These are phyloP conservation scores for Chaetomiaceae sp. DNA, from an alignment of 2,329 filamentous ascomycete genomes.

Conservation along the genomic window DNA sequence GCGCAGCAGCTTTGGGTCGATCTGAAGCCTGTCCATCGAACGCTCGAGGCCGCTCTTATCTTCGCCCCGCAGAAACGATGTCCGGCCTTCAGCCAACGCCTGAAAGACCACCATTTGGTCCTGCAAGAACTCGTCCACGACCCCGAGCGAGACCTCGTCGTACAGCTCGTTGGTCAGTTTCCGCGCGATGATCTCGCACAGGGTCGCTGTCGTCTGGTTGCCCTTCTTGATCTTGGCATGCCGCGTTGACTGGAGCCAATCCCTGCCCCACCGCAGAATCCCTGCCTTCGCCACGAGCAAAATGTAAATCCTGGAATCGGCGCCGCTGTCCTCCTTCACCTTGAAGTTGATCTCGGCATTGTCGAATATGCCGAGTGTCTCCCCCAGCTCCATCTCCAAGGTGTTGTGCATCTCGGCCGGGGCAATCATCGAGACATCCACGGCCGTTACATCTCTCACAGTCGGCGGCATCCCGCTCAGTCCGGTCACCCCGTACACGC, in stretches of 20 bases:
- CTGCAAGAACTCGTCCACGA: slow-evolving; percentile 52
- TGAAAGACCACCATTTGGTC: slow-evolving; percentile 58
- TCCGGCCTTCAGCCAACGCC: slow-evolving; percentile 47
- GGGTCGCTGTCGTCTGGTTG: slow-evolving; percentile 19
- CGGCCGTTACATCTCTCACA: slow-evolving; percentile 33
- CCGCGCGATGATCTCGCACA: slow-evolving; percentile 37
- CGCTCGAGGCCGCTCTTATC: slow-evolving; percentile 23
- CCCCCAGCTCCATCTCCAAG: slow-evolving; percentile 34
- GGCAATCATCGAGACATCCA: slow-evolving; percentile 48
- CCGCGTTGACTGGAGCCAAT: slow-evolving; percentile 34
- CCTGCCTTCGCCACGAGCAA: slow-evolving; percentile 50
- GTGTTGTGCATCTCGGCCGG: slow-evolving; percentile 40
- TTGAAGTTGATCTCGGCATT: slow-evolving; percentile 39
- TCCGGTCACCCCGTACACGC: slow-evolving; percentile 20
- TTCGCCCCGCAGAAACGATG: slow-evolving; percentile 37
- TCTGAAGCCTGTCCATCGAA: slow-evolving; percentile 27
- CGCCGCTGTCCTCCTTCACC: slow-evolving; percentile 44
- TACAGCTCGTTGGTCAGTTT: slow-evolving; percentile 41
- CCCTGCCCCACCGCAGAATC: slow-evolving; percentile 23
- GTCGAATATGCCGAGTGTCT: slow-evolving; percentile 39
- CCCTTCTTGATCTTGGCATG: slow-evolving; percentile 28
- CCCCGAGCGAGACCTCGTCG: slow-evolving; percentile 39
- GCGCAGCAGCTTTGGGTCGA: slow-evolving; percentile 27
- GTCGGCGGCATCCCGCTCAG: slow-evolving; percentile 16
- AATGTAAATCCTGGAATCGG: slow-evolving; percentile 47